Evolutionary conservation across 768 basidiomycete genomes (phyloP).

Genomic region (Russula olivacea): DNA sequence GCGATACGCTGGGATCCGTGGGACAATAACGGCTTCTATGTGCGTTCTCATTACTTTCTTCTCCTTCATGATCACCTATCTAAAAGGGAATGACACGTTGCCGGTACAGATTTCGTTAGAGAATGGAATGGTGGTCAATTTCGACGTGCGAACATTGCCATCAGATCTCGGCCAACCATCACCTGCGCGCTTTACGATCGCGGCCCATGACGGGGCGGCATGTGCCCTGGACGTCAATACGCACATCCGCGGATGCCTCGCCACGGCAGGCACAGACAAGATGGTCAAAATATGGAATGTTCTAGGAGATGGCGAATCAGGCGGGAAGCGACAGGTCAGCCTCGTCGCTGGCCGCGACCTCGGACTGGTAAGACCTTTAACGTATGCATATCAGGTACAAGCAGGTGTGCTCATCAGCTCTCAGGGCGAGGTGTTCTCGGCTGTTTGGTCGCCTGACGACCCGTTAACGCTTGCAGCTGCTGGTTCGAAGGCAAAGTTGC

Average conservation of each 20-base stretch:
- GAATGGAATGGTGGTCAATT: slow-evolving; percentile 90
- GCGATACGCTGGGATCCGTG: slow-evolving; percentile 94
- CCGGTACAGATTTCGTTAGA: slow-evolving; percentile 77
- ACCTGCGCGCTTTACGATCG: slow-evolving; percentile 77
- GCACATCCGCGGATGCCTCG: slow-evolving; percentile 83
- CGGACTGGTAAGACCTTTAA: slow-evolving; percentile 61
- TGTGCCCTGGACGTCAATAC: slow-evolving; percentile 89
- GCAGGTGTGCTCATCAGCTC: neutral
- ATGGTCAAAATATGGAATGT: slow-evolving; percentile 96
- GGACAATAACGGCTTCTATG: slow-evolving; percentile 83
- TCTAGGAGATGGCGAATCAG: slow-evolving; percentile 47
- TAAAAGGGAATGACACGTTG: neutral
- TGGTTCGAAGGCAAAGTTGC: slow-evolving; percentile 88
- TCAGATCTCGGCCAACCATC: slow-evolving; percentile 58
- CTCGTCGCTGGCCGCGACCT: slow-evolving; percentile 84
- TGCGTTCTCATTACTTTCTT: slow-evolving; percentile 35
- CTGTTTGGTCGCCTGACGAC: slow-evolving; percentile 89
- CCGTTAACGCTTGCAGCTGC: slow-evolving; percentile 90
- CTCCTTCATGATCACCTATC: neutral
- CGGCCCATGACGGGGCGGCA: slow-evolving; percentile 88
- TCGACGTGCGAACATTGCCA: slow-evolving; percentile 80
- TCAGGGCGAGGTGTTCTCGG: slow-evolving; percentile 97
- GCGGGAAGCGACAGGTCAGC: slow-evolving; percentile 68
- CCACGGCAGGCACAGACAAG: slow-evolving; percentile 93
- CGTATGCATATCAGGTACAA: neutral